Evolutionary conservation across 2,329 filamentous ascomycete genomes (phyloP).

Genomic region (Sporothrix schenckii): DNA sequence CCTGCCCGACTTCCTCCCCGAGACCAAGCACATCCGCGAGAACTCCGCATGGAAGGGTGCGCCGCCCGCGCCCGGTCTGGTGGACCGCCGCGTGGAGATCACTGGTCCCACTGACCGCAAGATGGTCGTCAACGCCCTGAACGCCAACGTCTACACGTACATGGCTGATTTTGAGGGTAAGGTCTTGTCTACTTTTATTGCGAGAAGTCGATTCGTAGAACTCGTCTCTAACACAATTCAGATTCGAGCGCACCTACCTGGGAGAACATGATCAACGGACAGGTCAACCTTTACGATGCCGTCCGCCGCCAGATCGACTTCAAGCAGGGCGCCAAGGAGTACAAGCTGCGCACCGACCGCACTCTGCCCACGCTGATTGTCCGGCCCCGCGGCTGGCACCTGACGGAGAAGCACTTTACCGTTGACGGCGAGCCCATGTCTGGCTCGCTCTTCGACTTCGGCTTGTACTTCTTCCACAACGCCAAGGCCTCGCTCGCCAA

Average conservation of each 20-base stretch:
- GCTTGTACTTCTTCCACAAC: slow-evolving; percentile 99
- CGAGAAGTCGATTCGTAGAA: no score
- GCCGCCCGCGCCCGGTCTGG: slow-evolving; percentile 83
- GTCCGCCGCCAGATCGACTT: slow-evolving; percentile 94
- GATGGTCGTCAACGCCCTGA: slow-evolving; percentile 98
- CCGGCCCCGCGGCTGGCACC: slow-evolving; percentile 93
- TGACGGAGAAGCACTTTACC: slow-evolving; percentile 97
- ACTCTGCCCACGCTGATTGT: slow-evolving; percentile 86
- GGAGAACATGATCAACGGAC: slow-evolving; percentile 99
- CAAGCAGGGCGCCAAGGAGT: slow-evolving; percentile 92
- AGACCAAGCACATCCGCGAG: slow-evolving; percentile 94
- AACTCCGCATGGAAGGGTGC: slow-evolving; percentile 93
- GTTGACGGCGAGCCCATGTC: slow-evolving; percentile 95
- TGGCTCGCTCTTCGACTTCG: slow-evolving; percentile 92
- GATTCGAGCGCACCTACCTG: slow-evolving; percentile 95
- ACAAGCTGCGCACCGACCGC: slow-evolving; percentile 93
- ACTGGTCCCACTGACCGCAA: slow-evolving; percentile 96
- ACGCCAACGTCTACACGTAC: slow-evolving; percentile 96
- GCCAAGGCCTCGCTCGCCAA: slow-evolving; percentile 82
- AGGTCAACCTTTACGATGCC: slow-evolving; percentile 96
- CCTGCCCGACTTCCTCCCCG: slow-evolving; percentile 90
- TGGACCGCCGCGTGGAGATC: slow-evolving; percentile 94
- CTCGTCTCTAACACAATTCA: slow-evolving; percentile 44
- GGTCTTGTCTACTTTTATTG: slow-evolving; percentile 38
- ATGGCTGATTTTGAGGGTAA: slow-evolving; percentile 98